Conservation (phyloP, 768 basidiomycete species). For the Rhodotorula babjevae region DNA sequence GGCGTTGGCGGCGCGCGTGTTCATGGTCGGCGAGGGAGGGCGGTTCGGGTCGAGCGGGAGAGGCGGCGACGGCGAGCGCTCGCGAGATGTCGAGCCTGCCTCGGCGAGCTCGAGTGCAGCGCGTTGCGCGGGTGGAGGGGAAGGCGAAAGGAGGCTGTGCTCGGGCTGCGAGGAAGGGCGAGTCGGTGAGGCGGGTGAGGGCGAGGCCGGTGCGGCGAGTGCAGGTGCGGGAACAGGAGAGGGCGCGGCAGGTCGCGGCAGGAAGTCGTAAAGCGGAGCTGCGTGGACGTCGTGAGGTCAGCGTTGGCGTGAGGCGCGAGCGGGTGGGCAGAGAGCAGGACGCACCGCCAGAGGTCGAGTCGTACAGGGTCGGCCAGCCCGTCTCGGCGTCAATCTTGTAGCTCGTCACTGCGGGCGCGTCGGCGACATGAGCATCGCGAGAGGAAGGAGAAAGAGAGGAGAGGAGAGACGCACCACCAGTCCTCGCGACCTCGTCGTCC, state of each 20-base stretch:
- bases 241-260: conserved; percentile 8
- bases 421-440: not conserved
- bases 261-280: conserved; percentile 30
- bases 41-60: conserved; percentile 19
- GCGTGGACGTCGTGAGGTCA: too few species aligned
- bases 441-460: too few species aligned
- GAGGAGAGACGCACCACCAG: not conserved
- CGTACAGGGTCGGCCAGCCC: conserved; percentile 30
- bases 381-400: conserved; percentile 23
- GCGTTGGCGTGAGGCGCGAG: too few species aligned
- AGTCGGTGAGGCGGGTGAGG: not conserved
- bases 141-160: conserved; percentile 45
- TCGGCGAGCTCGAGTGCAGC: not conserved
- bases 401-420: not conserved
- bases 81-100: not conserved
- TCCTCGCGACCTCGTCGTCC: conserved; percentile 11
- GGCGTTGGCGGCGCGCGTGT: conserved; percentile 88
- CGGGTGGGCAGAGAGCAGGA: not conserved
- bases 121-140: not conserved
- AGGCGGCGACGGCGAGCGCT: not conserved
- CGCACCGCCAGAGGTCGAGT: conserved; percentile 11
- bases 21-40: conserved; percentile 68
- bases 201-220: not conserved
- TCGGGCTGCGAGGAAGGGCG: conserved; percentile 58
- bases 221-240: not conserved